phyloP scores from a whole-genome alignment of 345 rosid species.

The Lepidium sativum region DNA sequence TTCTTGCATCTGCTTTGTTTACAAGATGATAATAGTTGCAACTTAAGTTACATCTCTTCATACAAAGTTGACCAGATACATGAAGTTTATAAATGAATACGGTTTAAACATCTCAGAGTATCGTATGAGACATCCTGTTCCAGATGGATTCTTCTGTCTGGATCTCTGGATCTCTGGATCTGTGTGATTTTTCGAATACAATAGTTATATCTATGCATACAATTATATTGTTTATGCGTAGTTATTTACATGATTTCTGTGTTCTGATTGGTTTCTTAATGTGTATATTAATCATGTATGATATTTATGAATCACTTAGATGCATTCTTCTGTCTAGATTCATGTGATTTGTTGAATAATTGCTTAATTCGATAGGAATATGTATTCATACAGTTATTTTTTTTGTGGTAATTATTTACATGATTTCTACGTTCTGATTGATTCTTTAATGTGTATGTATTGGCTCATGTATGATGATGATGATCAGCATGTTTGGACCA shows the following conservation, averaged over 20 bases:
- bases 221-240: not conserved
- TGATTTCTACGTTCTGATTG: not conserved
- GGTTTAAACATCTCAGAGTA: no score
- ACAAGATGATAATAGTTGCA: not conserved
- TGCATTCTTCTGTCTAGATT: no score
- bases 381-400: not conserved
- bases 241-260: not conserved
- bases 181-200: not conserved
- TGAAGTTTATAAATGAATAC: not conserved
- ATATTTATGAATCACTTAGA: not conserved
- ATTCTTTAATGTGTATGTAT: not conserved
- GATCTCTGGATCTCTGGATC: no score
- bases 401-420: not conserved
- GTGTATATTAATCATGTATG: not conserved
- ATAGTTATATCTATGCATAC: no score
- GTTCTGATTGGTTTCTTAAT: not conserved
- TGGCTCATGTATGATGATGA: constrained; percentile 3
- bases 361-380: not conserved
- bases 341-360: not conserved
- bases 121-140: no score
- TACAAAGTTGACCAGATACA: not conserved
- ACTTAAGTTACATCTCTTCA: not conserved
- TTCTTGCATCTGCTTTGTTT: not conserved
- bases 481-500: not conserved
- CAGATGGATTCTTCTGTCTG: no score